phyloP scores from a whole-genome alignment of 2,329 filamentous ascomycete species.

The Fusarium continuum region DNA sequence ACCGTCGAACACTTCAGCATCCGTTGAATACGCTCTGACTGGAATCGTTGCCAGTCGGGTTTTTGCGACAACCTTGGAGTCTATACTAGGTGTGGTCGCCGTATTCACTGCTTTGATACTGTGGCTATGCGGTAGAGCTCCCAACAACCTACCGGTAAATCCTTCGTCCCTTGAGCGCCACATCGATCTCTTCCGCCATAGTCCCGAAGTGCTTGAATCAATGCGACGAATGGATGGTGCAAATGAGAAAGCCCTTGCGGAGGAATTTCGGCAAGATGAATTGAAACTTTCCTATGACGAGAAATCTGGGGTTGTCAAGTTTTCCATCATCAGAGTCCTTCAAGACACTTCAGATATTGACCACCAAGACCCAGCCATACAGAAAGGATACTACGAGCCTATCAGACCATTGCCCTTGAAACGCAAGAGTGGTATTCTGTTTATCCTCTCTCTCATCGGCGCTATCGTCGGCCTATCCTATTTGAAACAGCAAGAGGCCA shows the following conservation, averaged over 20 bases:
- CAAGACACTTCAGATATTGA: background rate
- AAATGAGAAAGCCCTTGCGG: slow-evolving; percentile 8
- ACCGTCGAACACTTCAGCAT: background rate
- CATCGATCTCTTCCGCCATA: slow-evolving; percentile 32
- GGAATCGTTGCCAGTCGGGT: slow-evolving; percentile 49
- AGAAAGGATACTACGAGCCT: slow-evolving; percentile 39
- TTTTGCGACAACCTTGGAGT: slow-evolving; percentile 46
- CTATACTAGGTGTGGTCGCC: slow-evolving; percentile 36
- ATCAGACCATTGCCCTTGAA: slow-evolving; percentile 37
- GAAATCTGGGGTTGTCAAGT: background rate
- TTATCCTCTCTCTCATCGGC: slow-evolving; percentile 19
- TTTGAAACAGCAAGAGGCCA: slow-evolving; percentile 40
- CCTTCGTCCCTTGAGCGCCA: slow-evolving; percentile 42
- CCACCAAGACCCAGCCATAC: background rate
- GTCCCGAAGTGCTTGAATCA: background rate
- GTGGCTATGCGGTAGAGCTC: background rate
- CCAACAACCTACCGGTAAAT: slow-evolving; percentile 35
- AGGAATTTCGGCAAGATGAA: slow-evolving; percentile 9
- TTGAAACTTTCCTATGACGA: slow-evolving; percentile 28
- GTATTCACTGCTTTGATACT: slow-evolving; percentile 12
- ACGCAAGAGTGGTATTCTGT: slow-evolving; percentile 20
- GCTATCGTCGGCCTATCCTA: slow-evolving; percentile 31
- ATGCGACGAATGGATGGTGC: slow-evolving; percentile 25
- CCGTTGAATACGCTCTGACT: slow-evolving; percentile 21
- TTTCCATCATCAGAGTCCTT: background rate